Evolutionary conservation across 1,139 yeast species (phyloP).

Genomic region (Sugiyamaella japonica): DNA sequence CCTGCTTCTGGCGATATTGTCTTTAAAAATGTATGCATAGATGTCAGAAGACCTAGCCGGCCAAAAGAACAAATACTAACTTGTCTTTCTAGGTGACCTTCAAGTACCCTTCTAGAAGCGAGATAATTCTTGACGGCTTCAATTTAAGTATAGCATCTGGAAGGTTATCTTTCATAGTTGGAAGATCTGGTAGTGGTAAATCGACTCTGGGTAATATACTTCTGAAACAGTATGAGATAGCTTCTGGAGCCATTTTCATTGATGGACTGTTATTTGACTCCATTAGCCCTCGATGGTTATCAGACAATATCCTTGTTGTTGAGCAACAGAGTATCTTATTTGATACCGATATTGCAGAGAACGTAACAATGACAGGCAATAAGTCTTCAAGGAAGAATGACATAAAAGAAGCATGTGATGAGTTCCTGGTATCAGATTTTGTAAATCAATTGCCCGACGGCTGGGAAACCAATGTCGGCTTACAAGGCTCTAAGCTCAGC

Average conservation of each 20-base stretch:
- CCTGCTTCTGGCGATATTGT: conserved; percentile 8
- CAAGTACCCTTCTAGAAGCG: conserved; percentile 58
- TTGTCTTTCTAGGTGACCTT: conserved; percentile 44
- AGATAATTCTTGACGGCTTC: conserved; percentile 50
- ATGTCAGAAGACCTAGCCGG: not conserved
- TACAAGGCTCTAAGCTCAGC: conserved; percentile 56
- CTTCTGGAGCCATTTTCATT: conserved; percentile 52
- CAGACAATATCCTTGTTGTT: conserved; percentile 64
- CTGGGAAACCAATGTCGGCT: conserved; percentile 52
- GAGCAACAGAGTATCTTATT: conserved; percentile 72
- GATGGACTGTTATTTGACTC: conserved; percentile 52
- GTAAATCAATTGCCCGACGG: conserved; percentile 54
- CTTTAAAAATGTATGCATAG: conserved; percentile 41
- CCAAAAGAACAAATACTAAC: conserved; percentile 3
- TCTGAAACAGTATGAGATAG: conserved; percentile 54
- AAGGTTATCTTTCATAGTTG: conserved; percentile 63
- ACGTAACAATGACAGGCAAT: conserved; percentile 50
- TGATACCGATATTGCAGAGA: conserved; percentile 60
- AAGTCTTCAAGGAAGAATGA: conserved; percentile 2
- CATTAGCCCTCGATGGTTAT: conserved; percentile 54
- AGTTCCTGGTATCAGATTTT: conserved; percentile 40
- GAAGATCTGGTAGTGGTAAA: conserved; percentile 90
- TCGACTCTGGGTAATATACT: conserved; percentile 72
- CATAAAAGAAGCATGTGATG: conserved; percentile 17
- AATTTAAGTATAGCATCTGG: conserved; percentile 49